These are phyloP conservation scores for Chlamydomonas incerta DNA, from an alignment of 139 green algal genomes.

Conservation along the genomic window DNA sequence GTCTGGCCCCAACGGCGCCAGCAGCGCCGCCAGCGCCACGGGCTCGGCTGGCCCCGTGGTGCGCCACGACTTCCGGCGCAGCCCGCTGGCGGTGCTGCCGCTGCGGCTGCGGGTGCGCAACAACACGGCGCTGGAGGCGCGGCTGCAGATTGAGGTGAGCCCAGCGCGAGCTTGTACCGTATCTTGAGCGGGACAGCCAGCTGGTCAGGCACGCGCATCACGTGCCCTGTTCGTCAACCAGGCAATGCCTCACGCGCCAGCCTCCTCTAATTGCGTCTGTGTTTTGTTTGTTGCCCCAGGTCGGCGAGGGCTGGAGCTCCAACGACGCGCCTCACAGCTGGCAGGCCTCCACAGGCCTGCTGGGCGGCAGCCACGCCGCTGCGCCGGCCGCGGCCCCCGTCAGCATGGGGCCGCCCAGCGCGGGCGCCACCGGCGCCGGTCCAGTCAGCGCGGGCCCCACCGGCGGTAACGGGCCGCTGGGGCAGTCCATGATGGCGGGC, in stretches of 20 bases:
- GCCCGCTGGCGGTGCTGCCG: constrained; percentile 60
- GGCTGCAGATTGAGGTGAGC: constrained; percentile 54
- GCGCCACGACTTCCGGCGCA: constrained; percentile 68
- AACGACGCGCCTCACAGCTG: constrained; percentile 26
- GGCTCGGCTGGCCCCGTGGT: constrained; percentile 29
- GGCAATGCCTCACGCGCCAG: too few relatives aligned
- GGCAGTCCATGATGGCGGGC: not conserved
- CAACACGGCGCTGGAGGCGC: constrained; percentile 49
- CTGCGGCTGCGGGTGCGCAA: constrained; percentile 71
- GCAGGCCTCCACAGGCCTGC: constrained; percentile 27
- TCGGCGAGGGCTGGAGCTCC: constrained; percentile 25
- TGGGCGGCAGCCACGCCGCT: not conserved
- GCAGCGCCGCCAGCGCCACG: constrained; percentile 11
- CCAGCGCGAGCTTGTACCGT: too few relatives aligned
- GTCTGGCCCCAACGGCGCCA: constrained; percentile 37
- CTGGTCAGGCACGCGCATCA: too few relatives aligned
- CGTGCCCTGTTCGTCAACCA: too few relatives aligned
- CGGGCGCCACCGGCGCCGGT: not conserved
- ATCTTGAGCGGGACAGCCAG: too few relatives aligned
- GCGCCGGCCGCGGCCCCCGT: not conserved
- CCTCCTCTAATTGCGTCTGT: too few relatives aligned
- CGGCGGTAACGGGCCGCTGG: not conserved
- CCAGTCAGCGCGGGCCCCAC: not conserved
- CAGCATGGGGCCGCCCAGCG: not conserved
- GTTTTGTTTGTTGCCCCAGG: constrained; percentile 3